Evolutionary conservation across 306 rosid genomes (phyloP).

Genomic region (Mimosa bimucronata): DNA sequence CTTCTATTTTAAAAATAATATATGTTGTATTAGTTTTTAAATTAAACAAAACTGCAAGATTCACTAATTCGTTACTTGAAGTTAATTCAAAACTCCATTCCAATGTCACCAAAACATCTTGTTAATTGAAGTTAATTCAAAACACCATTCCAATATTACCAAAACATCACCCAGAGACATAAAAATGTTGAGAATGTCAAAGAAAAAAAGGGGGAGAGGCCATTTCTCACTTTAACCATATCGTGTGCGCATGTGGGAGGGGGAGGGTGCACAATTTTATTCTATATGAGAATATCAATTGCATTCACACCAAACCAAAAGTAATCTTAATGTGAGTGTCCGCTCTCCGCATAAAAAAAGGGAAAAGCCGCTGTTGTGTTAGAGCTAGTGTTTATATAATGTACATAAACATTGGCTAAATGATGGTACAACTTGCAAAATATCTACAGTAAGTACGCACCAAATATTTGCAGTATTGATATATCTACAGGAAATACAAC

Average conservation of each 20-base stretch:
- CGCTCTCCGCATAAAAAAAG: too few relatives aligned
- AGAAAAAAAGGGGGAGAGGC: neutral
- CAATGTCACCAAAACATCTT: too few relatives aligned
- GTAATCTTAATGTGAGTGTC: too few relatives aligned
- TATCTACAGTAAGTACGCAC: neutral
- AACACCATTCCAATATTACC: too few relatives aligned
- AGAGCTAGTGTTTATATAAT: neutral
- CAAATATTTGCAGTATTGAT: neutral
- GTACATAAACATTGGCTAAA: neutral
- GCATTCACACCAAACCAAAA: too few relatives aligned
- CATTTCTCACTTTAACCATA: neutral
- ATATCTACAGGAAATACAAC: neutral
- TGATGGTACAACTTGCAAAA: neutral
- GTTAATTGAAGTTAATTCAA: neutral
- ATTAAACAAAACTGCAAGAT: too few relatives aligned
- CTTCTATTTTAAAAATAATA: too few relatives aligned
- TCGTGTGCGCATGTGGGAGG: too few relatives aligned
- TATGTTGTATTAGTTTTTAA: too few relatives aligned
- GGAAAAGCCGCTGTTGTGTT: neutral
- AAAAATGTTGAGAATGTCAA: neutral
- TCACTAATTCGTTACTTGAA: neutral
- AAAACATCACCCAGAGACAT: neutral
- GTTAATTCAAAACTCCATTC: neutral
- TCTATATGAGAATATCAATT: neutral
- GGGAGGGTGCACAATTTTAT: neutral